Evolutionary conservation across 78 protist species (phyloP), one percentile per base, ranked within the genome.

Genomic region (Bigelowiella natans): DNA sequence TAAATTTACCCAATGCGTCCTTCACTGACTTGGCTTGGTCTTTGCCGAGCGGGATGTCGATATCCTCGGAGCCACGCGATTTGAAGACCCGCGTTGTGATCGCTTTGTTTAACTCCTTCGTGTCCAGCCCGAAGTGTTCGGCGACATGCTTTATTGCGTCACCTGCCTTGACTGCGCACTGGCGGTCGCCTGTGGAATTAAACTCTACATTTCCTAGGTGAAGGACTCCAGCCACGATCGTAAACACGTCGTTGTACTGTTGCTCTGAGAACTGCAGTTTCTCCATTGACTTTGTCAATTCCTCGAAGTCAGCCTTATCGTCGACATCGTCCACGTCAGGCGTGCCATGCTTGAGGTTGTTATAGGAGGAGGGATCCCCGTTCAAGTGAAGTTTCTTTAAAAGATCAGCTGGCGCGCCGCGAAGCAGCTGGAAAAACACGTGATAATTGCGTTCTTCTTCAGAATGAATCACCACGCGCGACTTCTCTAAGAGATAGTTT

Each of bases 401-500:
- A 38, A 0, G 2, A 0, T 29, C 29, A 36, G 0, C 34, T 3
- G 34, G 63, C 1, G 89, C 0, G 1, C 86, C 93, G 2, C 63
- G 86, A 36, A 2, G 2, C 2, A 93, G 90, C 63, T 94, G 95
- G 97, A 97, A 97, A 94, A 97, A 97, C 88, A 96, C 92, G 90
- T 97, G 99, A 92, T 88, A 97, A 91, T 94, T 95, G 37, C 98
- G 92, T 90, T 97, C 99, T 2, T 89, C 93, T 31, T 34, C 91
- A 7, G 90, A 63, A 34, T 94, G 97, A 40, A 28, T n/a, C n/a
- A 94, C 94, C 51, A 96, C 95, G 31, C 99, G 93, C 0, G 96
- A 90, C 94, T 95, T 94, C 39, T 94, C 96, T 18, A 95, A 92
- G 73, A 95, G 93, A 89, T 88, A 95, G 36, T 30, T 88, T 37